Evolutionary conservation across 345 rosid species (phyloP).

Genomic region (Sisymbrium irio): DNA sequence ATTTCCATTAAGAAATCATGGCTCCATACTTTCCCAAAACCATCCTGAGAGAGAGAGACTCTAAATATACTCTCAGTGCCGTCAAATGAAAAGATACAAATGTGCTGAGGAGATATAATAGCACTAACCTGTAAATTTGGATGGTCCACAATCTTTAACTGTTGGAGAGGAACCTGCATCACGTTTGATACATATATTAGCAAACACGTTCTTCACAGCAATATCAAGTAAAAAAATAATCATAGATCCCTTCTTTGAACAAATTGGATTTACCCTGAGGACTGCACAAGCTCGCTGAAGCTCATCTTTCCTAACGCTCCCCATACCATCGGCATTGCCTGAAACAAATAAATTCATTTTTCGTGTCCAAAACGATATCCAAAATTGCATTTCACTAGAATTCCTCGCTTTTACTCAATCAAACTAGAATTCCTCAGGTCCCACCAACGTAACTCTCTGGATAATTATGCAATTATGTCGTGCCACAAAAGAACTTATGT

Average conservation of each 20-base stretch:
- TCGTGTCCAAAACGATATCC: too few species aligned
- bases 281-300: constrained; percentile 67
- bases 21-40: constrained; percentile 75
- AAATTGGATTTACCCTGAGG: constrained; percentile 47
- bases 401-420: background rate
- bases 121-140: constrained; percentile 61
- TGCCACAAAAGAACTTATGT: background rate
- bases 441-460: background rate
- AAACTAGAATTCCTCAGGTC: background rate
- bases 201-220: background rate
- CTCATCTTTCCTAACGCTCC: constrained; percentile 62
- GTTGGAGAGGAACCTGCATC: constrained; percentile 56
- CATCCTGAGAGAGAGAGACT: constrained; percentile 57
- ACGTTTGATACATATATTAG: background rate
- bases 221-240: background rate
- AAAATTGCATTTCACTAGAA: background rate
- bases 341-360: background rate
- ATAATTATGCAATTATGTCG: background rate
- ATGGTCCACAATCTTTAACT: constrained; percentile 64
- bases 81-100: background rate
- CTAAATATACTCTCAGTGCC: background rate
- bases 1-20: constrained; percentile 52
- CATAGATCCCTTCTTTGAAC: background rate
- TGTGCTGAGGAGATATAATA: background rate
- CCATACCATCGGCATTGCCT: constrained; percentile 86